Conservation (phyloP, 352 stramenopile species). For the Phytophthora aleatoria region DNA sequence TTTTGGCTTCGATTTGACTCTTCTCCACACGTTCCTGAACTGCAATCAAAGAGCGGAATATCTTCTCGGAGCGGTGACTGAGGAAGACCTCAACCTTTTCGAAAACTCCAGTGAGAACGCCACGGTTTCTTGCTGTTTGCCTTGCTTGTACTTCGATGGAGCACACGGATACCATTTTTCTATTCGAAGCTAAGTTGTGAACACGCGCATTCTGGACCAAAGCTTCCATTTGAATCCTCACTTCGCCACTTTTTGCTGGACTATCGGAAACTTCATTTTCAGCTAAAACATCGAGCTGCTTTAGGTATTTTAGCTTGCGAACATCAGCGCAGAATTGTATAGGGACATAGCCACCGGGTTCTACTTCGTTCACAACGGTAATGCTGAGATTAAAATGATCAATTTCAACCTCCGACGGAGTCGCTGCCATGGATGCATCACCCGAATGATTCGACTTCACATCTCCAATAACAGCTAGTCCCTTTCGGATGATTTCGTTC, state of each 20-base stretch:
- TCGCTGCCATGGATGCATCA: neutral
- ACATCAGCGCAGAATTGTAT: slow-evolving; percentile 26
- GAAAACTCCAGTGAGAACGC: slow-evolving; percentile 19
- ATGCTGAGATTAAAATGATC: slow-evolving; percentile 15
- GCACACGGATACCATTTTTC: slow-evolving; percentile 22
- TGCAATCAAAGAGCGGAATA: slow-evolving; percentile 21
- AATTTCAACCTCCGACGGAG: slow-evolving; percentile 32
- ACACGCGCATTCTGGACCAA: slow-evolving; percentile 20
- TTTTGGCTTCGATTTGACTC: slow-evolving; percentile 26
- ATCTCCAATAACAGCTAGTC: neutral
- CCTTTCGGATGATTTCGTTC: slow-evolving; percentile 42
- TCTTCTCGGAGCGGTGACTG: slow-evolving; percentile 24
- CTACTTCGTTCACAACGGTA: slow-evolving; percentile 29
- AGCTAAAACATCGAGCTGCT: neutral
- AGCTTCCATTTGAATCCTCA: slow-evolving; percentile 20
- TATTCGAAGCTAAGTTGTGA: slow-evolving; percentile 13
- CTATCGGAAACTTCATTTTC: neutral
- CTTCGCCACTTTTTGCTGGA: neutral
- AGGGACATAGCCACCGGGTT: slow-evolving; percentile 15
- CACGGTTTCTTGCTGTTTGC: slow-evolving; percentile 20
- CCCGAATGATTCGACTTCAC: neutral
- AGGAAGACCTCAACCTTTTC: slow-evolving; percentile 26
- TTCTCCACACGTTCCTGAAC: slow-evolving; percentile 20
- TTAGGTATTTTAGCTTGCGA: slow-evolving; percentile 11
- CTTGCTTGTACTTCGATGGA: slow-evolving; percentile 20